These are phyloP conservation scores for Phytophthora nicotianae DNA, from an alignment of 352 stramenopile species.

Conservation along the genomic window DNA sequence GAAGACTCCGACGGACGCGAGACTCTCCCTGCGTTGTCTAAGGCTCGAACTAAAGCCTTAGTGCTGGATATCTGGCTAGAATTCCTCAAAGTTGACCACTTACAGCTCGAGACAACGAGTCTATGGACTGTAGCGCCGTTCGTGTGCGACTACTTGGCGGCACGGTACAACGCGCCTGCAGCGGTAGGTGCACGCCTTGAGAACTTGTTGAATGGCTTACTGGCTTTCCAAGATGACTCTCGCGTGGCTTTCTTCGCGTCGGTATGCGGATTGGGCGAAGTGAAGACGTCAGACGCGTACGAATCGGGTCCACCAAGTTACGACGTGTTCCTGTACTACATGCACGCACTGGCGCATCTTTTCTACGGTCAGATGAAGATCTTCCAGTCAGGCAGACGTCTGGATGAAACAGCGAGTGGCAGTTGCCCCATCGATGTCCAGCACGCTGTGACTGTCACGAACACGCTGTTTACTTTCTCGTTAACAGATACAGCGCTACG, in stretches of 20 bases:
- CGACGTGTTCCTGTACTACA: constrained; percentile 73
- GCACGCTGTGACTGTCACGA: constrained; percentile 36
- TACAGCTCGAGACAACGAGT: constrained; percentile 59
- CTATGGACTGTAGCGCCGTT: constrained; percentile 66
- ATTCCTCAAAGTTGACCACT: constrained; percentile 70
- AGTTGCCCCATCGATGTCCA: constrained; percentile 48
- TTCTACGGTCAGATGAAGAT: constrained; percentile 78
- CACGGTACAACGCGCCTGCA: constrained; percentile 50
- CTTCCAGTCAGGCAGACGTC: constrained; percentile 57
- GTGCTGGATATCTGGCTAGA: constrained; percentile 78
- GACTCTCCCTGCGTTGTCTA: constrained; percentile 33
- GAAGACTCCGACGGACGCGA: constrained; percentile 23
- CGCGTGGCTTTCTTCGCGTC: constrained; percentile 70
- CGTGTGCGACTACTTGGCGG: constrained; percentile 74
- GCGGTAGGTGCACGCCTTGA: constrained; percentile 63
- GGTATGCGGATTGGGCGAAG: constrained; percentile 45
- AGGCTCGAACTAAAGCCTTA: constrained; percentile 41
- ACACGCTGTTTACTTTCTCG: constrained; percentile 52
- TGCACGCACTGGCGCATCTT: constrained; percentile 64
- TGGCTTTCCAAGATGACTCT: constrained; percentile 47
- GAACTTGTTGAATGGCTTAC: constrained; percentile 52
- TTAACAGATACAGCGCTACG: constrained; percentile 45
- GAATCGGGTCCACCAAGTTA: constrained; percentile 36
- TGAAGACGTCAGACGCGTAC: constrained; percentile 16
- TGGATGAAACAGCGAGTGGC: constrained; percentile 63